Evolutionary conservation across 768 basidiomycete species (phyloP).

Genomic region (Boletus vinaceobasis): DNA sequence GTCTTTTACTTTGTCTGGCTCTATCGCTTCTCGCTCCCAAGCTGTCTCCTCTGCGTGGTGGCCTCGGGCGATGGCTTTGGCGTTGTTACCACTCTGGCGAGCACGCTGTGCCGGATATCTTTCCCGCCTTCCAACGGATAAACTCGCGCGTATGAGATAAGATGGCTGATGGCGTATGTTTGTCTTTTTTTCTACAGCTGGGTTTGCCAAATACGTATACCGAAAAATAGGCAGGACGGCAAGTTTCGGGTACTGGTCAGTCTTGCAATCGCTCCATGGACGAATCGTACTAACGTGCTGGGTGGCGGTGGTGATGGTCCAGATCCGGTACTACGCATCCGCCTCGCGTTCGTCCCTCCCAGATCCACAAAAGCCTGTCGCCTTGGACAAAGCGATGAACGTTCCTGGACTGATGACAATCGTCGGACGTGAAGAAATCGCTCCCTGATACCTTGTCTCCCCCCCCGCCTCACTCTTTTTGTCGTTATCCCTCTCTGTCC

Average conservation of each 20-base stretch:
- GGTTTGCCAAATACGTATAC: conserved; percentile 57
- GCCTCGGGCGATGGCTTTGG: not conserved
- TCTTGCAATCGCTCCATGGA: not conserved
- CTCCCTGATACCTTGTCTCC: conserved; percentile 10
- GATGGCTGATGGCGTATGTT: conserved; percentile 2
- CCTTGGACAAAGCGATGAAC: conserved; percentile 54
- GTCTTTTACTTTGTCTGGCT: conserved; percentile 32
- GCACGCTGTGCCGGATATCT: not conserved
- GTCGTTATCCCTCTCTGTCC: not conserved
- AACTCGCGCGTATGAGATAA: not conserved
- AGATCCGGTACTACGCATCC: conserved; percentile 64
- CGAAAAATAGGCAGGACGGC: conserved; percentile 46
- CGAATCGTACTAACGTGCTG: not conserved
- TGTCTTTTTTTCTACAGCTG: conserved; percentile 41
- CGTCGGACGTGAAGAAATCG: conserved; percentile 39
- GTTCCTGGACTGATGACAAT: conserved; percentile 79
- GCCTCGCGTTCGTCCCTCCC: conserved; percentile 49
- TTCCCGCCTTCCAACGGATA: not conserved
- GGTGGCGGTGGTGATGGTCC: not conserved
- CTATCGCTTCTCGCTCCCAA: not conserved
- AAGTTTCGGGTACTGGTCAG: conserved; percentile 62
- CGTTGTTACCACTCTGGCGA: not conserved
- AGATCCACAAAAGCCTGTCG: conserved; percentile 63
- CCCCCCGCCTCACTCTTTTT: not conserved
- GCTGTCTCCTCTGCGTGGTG: not conserved